Conservation (phyloP, 2,329 filamentous ascomycete species). For the Calonectria naviculata region DNA sequence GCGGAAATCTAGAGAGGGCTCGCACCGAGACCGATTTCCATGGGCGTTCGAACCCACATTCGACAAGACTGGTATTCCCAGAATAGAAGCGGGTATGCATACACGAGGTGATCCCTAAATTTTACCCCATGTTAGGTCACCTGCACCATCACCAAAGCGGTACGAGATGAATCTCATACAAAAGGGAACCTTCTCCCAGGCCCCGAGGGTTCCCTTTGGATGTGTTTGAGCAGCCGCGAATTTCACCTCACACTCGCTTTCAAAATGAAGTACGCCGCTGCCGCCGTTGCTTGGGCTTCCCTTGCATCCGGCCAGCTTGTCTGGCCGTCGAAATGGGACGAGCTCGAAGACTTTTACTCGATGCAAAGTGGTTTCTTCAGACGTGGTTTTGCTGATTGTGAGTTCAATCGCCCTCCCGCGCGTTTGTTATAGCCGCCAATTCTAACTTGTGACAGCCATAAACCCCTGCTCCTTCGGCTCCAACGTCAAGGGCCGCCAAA, state of each 20-base stretch:
- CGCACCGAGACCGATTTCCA: background rate
- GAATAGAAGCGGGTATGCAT: conserved; percentile 2
- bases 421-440: background rate
- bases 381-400: conserved; percentile 2
- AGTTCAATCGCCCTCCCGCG: background rate
- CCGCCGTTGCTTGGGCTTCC: background rate
- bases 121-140: background rate
- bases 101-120: background rate
- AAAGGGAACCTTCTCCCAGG: background rate
- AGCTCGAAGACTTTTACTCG: conserved; percentile 9
- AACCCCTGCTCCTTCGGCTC: conserved; percentile 9
- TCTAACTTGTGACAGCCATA: background rate
- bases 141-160: background rate
- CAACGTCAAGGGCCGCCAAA: conserved; percentile 32
- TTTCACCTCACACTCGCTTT: background rate
- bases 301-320: background rate
- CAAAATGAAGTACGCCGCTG: background rate
- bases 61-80: background rate
- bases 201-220: background rate
- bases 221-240: background rate
- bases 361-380: background rate
- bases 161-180: background rate
- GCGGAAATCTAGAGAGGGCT: background rate
- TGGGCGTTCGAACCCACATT: background rate
- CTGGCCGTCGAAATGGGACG: conserved; percentile 16